Evolutionary conservation across 1,284 basidiomycete genomes (phyloP).

Genomic region (Vanrija humicola): DNA sequence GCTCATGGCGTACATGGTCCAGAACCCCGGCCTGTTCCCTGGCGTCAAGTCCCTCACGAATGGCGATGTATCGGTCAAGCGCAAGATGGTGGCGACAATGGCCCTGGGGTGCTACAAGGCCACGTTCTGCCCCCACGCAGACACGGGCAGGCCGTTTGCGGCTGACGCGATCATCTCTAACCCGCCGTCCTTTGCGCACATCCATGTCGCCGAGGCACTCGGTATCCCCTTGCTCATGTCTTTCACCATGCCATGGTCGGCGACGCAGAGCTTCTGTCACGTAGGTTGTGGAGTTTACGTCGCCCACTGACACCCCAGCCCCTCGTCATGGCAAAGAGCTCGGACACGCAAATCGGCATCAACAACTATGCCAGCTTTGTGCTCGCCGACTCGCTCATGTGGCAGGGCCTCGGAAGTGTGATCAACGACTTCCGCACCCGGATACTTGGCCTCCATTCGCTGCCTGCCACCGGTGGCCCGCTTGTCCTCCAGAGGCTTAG

Average conservation of each 20-base stretch:
- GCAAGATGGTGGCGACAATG: conserved; percentile 50
- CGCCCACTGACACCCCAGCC: conserved; percentile 53
- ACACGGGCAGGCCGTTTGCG: conserved; percentile 53
- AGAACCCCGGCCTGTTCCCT: conserved; percentile 44
- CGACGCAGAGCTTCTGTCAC: conserved; percentile 56
- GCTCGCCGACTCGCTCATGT: conserved; percentile 54
- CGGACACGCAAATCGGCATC: conserved; percentile 55
- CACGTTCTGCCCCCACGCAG: conserved; percentile 53
- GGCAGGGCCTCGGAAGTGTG: conserved; percentile 56
- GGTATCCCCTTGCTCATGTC: conserved; percentile 58
- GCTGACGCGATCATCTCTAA: conserved; percentile 64
- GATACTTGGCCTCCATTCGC: conserved; percentile 55
- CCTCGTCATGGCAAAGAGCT: conserved; percentile 57
- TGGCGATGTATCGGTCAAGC: conserved; percentile 34
- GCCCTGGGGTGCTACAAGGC: conserved; percentile 59
- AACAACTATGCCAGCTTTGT: conserved; percentile 60
- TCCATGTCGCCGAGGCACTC: conserved; percentile 61
- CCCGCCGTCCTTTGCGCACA: conserved; percentile 61
- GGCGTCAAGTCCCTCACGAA: conserved; percentile 36
- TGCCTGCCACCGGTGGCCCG: conserved; percentile 55
- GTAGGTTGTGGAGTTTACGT: too few relatives aligned
- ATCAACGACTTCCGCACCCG: conserved; percentile 60
- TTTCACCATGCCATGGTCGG: conserved; percentile 62
- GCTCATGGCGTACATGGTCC: conserved; percentile 48
- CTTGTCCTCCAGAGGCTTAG: conserved; percentile 58